These are phyloP conservation scores for Collariella sp. DNA, from an alignment of 495 filamentous ascomycete genomes.

Conservation along the genomic window DNA sequence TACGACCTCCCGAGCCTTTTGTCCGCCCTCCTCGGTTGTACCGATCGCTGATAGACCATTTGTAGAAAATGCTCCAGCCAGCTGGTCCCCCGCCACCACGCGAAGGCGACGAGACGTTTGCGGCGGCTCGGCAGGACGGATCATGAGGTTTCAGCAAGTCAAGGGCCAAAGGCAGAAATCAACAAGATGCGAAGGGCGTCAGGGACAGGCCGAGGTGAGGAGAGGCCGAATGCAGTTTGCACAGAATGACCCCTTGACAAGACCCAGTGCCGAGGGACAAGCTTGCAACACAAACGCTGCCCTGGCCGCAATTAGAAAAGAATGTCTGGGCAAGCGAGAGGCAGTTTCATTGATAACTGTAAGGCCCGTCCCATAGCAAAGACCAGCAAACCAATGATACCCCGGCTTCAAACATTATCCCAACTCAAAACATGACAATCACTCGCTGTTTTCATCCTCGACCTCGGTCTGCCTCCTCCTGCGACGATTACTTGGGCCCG, in stretches of 20 bases:
- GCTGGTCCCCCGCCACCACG: conserved; percentile 73
- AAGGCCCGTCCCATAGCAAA: background rate
- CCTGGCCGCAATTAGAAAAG: background rate
- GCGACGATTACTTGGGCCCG: conserved; percentile 17
- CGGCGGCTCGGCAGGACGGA: conserved; percentile 4
- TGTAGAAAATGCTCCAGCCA: conserved; percentile 80
- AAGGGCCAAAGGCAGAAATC: no score
- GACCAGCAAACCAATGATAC: conserved; percentile 1
- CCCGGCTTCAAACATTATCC: background rate
- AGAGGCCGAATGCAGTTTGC: no score
- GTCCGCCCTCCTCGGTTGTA: background rate
- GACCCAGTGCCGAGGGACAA: no score
- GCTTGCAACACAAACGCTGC: background rate
- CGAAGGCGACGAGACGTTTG: conserved; percentile 37
- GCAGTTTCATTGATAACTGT: background rate
- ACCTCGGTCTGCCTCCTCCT: conserved; percentile 4
- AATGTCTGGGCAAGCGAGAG: background rate
- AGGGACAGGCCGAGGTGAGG: no score
- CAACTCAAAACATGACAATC: background rate
- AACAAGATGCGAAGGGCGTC: no score
- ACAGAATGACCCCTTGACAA: no score
- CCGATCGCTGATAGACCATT: background rate
- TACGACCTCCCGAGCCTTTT: conserved; percentile 15
- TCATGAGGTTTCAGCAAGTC: background rate
- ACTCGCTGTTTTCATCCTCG: conserved; percentile 3